These are phyloP conservation scores for Arxiozyma slooffiae DNA, from an alignment of 1,139 yeast genomes.

Conservation along the genomic window DNA sequence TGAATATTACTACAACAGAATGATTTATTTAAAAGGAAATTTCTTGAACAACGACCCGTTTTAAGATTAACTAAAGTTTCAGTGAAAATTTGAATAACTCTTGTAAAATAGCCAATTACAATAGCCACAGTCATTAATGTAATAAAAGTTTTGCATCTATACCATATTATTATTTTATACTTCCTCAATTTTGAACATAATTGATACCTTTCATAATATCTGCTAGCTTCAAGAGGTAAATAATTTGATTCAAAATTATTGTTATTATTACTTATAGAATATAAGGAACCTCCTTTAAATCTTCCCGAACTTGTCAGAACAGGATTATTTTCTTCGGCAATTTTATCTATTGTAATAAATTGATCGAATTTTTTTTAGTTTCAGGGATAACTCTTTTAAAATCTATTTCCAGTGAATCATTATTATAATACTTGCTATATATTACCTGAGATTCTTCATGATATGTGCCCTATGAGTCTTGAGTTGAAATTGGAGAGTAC, in stretches of 20 bases:
- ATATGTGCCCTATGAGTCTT: background rate
- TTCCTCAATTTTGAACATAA: slow-evolving; percentile 8
- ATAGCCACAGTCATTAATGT: slow-evolving; percentile 68
- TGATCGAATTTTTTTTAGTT: slow-evolving; percentile 42
- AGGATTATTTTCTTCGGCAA: slow-evolving; percentile 48
- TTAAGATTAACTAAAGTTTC: slow-evolving; percentile 78
- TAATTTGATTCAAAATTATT: background rate
- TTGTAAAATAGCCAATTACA: slow-evolving; percentile 73
- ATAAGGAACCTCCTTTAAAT: background rate
- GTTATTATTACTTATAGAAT: background rate
- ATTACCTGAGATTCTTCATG: background rate
- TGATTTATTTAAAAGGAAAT: slow-evolving; percentile 59
- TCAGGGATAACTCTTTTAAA: slow-evolving; percentile 18
- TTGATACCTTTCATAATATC: slow-evolving; percentile 3
- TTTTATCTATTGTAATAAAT: slow-evolving; percentile 75
- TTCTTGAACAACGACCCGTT: slow-evolving; percentile 63
- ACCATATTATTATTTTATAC: slow-evolving; percentile 33
- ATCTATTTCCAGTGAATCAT: background rate
- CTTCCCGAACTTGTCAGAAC: slow-evolving; percentile 3
- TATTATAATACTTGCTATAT: background rate
- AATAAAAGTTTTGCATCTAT: slow-evolving; percentile 58
- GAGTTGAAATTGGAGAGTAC: background rate
- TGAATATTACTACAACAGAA: slow-evolving; percentile 71
- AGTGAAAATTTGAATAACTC: slow-evolving; percentile 66
- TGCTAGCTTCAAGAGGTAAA: background rate